Evolutionary conservation across 768 basidiomycete genomes (phyloP).

Genomic region (Lentinula raphanica): DNA sequence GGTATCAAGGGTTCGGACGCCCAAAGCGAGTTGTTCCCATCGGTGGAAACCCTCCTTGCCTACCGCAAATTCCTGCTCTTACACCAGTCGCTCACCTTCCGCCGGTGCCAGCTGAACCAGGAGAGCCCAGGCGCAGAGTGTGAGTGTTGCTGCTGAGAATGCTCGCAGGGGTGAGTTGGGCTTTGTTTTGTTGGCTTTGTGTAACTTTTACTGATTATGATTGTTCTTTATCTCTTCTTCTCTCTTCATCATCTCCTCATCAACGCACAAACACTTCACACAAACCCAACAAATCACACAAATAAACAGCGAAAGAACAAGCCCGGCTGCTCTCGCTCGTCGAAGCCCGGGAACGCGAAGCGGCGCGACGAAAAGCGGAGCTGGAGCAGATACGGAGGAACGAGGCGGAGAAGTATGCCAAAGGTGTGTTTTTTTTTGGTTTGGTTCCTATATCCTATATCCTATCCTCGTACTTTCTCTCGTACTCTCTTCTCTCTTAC

Average conservation of each 20-base stretch:
- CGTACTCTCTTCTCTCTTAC: too few relatives aligned
- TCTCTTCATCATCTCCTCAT: too few relatives aligned
- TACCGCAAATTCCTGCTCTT: slow-evolving; percentile 77
- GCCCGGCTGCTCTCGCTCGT: not conserved
- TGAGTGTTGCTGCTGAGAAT: slow-evolving; percentile 70
- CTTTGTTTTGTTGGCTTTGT: not conserved
- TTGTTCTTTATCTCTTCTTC: not conserved
- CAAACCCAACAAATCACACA: too few relatives aligned
- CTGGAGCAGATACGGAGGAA: slow-evolving; percentile 63
- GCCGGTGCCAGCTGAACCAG: slow-evolving; percentile 78
- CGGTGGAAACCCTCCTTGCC: slow-evolving; percentile 53
- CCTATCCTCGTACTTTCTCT: too few relatives aligned
- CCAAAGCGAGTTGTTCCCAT: slow-evolving; percentile 26
- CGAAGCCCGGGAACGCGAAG: slow-evolving; percentile 16
- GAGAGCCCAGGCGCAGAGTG: slow-evolving; percentile 76
- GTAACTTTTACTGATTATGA: not conserved
- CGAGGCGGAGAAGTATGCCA: slow-evolving; percentile 86
- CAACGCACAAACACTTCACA: too few relatives aligned
- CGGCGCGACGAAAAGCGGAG: slow-evolving; percentile 30
- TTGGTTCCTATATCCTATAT: too few relatives aligned
- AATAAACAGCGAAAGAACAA: not conserved
- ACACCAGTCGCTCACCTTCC: slow-evolving; percentile 74
- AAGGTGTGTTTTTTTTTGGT: slow-evolving; percentile 32
- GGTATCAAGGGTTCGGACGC: too few relatives aligned
- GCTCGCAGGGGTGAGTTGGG: slow-evolving; percentile 32